Conservation (phyloP, 345 rosid genomes). For the Dipteronia sinensis region DNA sequence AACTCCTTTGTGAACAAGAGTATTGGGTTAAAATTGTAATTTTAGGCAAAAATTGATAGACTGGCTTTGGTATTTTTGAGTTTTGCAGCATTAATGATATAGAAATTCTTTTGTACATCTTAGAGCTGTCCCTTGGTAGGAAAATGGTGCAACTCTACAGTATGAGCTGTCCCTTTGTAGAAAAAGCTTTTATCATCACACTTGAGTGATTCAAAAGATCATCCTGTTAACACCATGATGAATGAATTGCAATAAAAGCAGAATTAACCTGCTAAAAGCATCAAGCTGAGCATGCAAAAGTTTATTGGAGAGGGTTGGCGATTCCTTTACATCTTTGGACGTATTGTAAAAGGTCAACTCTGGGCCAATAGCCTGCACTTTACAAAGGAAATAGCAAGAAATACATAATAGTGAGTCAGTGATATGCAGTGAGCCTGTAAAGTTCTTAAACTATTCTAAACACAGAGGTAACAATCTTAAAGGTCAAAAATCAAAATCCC, state of each 20-base stretch:
- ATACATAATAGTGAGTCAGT: slow-evolving; percentile 14
- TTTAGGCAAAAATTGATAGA: background rate
- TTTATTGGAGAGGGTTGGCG: slow-evolving; percentile 69
- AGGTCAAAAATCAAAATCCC: slow-evolving; percentile 1
- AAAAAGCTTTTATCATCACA: background rate
- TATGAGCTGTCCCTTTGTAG: background rate
- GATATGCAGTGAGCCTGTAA: background rate
- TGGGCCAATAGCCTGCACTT: slow-evolving; percentile 83
- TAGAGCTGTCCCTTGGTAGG: background rate
- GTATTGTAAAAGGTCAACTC: slow-evolving; percentile 90
- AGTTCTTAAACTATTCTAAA: background rate
- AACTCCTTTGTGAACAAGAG: background rate
- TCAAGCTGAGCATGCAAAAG: slow-evolving; percentile 93
- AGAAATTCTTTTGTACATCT: background rate
- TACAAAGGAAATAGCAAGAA: slow-evolving; percentile 15
- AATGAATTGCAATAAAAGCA: background rate
- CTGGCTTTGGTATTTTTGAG: background rate
- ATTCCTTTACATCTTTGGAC: slow-evolving; percentile 69
- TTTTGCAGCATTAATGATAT: background rate
- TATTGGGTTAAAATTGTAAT: background rate
- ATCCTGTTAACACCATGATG: background rate
- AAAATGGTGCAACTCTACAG: background rate
- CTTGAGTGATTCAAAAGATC: background rate
- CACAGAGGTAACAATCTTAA: background rate
- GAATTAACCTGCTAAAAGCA: slow-evolving; percentile 70